Evolutionary conservation across 2,329 filamentous ascomycete genomes (phyloP).

Genomic region (Botrytis aclada): DNA sequence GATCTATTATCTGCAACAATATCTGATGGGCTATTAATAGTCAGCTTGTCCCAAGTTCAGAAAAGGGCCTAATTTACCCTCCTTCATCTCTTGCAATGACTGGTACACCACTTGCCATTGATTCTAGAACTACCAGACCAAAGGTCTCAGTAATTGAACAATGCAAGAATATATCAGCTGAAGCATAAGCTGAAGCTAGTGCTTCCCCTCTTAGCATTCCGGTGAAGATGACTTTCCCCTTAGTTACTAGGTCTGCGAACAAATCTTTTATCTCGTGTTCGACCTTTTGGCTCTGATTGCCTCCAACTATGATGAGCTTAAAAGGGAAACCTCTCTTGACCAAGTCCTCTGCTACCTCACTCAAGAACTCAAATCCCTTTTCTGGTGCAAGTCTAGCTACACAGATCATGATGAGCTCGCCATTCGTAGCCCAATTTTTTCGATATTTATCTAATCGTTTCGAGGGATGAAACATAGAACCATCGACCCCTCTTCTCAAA

Average conservation of each 20-base stretch:
- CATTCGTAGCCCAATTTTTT: conserved; percentile 54
- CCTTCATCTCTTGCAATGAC: conserved; percentile 68
- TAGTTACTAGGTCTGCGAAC: conserved; percentile 49
- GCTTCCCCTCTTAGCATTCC: conserved; percentile 60
- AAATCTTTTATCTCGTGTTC: conserved; percentile 59
- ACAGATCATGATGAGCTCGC: conserved; percentile 62
- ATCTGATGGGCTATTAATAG: conserved; percentile 53
- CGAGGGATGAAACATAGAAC: conserved; percentile 56
- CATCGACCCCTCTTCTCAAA: conserved; percentile 63
- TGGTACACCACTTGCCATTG: conserved; percentile 67
- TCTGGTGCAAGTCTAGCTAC: conserved; percentile 67
- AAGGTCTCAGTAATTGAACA: conserved; percentile 53
- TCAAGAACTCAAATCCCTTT: conserved; percentile 68
- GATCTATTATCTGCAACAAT: conserved; percentile 58
- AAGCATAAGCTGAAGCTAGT: conserved; percentile 64
- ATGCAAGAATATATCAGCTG: conserved; percentile 67
- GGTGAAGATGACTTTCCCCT: conserved; percentile 60
- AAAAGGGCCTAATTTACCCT: conserved; percentile 32
- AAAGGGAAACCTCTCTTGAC: conserved; percentile 55
- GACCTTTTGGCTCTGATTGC: conserved; percentile 62
- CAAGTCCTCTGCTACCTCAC: conserved; percentile 53
- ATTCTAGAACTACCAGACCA: conserved; percentile 66
- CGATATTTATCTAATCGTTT: conserved; percentile 52
- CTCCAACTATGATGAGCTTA: conserved; percentile 65
- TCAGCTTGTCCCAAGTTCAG: neutral